Evolutionary conservation across 2,329 filamentous ascomycete species (phyloP).

Genomic region (Aspergillus sp.): DNA sequence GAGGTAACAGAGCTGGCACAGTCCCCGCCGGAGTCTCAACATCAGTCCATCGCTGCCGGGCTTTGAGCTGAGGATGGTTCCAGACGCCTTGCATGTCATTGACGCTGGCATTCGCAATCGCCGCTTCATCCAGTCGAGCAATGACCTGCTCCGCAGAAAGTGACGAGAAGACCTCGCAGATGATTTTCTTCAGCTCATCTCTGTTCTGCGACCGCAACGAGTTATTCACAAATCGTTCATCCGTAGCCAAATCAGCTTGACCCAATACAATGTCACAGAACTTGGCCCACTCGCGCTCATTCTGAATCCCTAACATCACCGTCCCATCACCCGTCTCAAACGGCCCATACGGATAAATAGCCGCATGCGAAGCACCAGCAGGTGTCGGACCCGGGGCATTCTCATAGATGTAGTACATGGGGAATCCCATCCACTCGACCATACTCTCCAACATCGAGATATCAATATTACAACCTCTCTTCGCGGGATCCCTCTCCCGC

Average conservation of each 20-base stretch:
- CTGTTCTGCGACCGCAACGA: constrained; percentile 51
- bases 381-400: constrained; percentile 47
- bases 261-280: constrained; percentile 53
- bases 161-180: constrained; percentile 46
- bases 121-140: constrained; percentile 48
- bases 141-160: constrained; percentile 47
- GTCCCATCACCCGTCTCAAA: constrained; percentile 53
- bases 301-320: constrained; percentile 61
- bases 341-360: constrained; percentile 60
- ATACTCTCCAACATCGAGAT: constrained; percentile 62
- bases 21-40: constrained; percentile 51
- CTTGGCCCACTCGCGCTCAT: constrained; percentile 58
- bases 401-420: constrained; percentile 56
- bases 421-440: constrained; percentile 62
- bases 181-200: constrained; percentile 49
- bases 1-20: constrained; percentile 54
- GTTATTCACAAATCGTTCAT: constrained; percentile 54
- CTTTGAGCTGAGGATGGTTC: constrained; percentile 56
- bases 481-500: constrained; percentile 47
- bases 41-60: constrained; percentile 55
- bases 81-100: constrained; percentile 59
- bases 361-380: constrained; percentile 56
- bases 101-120: constrained; percentile 59
- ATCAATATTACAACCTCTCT: constrained; percentile 54
- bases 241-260: constrained; percentile 45